Evolutionary conservation across 441 rosid species (phyloP).

Genomic region (Viola pubescens): DNA sequence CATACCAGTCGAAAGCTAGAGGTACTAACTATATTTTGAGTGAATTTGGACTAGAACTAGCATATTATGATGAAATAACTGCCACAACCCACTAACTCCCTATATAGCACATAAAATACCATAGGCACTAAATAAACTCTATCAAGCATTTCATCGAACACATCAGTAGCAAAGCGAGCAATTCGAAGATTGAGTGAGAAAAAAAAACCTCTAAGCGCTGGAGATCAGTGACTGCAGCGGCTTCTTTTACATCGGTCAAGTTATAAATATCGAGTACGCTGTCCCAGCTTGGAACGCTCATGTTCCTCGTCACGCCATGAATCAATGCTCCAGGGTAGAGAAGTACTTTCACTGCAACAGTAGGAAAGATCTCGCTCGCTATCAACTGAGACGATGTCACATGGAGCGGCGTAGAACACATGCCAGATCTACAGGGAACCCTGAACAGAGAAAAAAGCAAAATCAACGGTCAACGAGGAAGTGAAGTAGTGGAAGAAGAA

Average conservation of each 20-base stretch:
- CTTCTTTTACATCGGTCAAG: conserved; percentile 63
- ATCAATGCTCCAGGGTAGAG: conserved; percentile 81
- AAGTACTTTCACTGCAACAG: conserved; percentile 60
- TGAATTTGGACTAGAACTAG: no score
- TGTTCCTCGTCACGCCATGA: conserved; percentile 45
- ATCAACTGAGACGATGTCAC: conserved; percentile 91
- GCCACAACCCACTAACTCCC: no score
- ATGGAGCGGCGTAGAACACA: conserved; percentile 81
- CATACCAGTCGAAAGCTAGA: no score
- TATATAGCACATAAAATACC: neutral
- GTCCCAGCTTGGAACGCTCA: conserved; percentile 71
- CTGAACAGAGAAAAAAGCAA: conserved; percentile 26
- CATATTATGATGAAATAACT: no score
- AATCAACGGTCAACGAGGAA: neutral
- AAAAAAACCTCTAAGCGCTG: conserved; percentile 77
- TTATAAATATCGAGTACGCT: conserved; percentile 55
- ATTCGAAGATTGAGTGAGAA: neutral
- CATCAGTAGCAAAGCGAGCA: neutral
- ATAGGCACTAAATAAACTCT: neutral
- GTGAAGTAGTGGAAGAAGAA: neutral
- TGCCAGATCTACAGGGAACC: conserved; percentile 86
- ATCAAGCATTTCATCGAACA: neutral
- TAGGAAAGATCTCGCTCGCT: conserved; percentile 86
- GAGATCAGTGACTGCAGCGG: conserved; percentile 71
- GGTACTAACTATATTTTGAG: no score